phyloP scores from a whole-genome alignment of 495 filamentous ascomycete genomes.

The Podospora australis region DNA sequence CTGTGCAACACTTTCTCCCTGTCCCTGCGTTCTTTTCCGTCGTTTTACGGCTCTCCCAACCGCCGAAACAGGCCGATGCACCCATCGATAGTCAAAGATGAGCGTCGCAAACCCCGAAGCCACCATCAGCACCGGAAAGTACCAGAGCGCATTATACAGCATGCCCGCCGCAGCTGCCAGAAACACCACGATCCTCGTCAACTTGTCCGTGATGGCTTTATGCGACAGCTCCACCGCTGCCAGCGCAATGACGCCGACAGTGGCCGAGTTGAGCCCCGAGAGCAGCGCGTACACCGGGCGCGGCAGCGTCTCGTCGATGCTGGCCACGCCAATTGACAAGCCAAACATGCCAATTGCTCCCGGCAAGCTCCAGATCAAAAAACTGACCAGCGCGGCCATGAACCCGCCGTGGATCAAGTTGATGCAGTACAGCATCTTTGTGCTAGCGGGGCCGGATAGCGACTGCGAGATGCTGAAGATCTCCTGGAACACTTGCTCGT shows the following conservation, averaged over 20 bases:
- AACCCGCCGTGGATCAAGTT: conserved; percentile 61
- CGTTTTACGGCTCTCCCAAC: background rate
- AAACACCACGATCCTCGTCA: conserved; percentile 64
- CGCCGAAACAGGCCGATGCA: conserved; percentile 25
- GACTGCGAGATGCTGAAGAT: conserved; percentile 74
- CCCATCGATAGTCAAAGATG: conserved; percentile 55
- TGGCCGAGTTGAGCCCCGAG: conserved; percentile 71
- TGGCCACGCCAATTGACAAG: conserved; percentile 60
- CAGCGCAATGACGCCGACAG: conserved; percentile 72
- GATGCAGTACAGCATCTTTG: conserved; percentile 75
- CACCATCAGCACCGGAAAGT: conserved; percentile 69
- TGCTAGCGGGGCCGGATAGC: conserved; percentile 68
- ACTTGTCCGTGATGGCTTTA: conserved; percentile 67
- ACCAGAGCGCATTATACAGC: conserved; percentile 75
- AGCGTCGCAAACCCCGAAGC: conserved; percentile 49
- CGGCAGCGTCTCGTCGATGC: conserved; percentile 56
- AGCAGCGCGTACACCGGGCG: conserved; percentile 64
- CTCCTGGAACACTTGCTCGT: conserved; percentile 76
- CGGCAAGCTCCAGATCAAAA: conserved; percentile 69
- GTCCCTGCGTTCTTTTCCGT: conserved; percentile 4
- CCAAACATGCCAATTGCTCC: conserved; percentile 74
- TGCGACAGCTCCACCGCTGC: conserved; percentile 68
- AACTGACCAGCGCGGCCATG: conserved; percentile 54
- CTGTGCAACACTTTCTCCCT: background rate
- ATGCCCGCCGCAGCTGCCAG: conserved; percentile 63